phyloP scores from a whole-genome alignment of 2,329 filamentous ascomycete genomes.

The Diaporthe sp. region DNA sequence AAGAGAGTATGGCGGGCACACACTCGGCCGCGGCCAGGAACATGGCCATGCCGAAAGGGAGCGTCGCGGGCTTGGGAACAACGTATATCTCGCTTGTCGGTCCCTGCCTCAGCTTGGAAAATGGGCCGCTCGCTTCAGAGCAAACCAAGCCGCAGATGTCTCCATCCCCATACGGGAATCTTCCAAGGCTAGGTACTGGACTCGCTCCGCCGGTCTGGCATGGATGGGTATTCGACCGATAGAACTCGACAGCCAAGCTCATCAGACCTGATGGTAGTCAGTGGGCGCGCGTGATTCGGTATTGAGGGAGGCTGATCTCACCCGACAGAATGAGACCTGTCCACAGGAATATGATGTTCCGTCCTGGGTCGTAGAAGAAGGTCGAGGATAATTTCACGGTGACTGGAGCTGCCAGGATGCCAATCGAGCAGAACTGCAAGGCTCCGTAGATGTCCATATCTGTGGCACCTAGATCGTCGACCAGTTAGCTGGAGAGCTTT shows the following conservation, averaged over 20 bases:
- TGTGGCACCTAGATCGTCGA: conserved; percentile 64
- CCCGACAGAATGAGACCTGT: conserved; percentile 72
- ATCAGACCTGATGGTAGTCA: conserved; percentile 61
- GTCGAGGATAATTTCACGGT: conserved; percentile 73
- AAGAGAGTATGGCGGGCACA: conserved; percentile 73
- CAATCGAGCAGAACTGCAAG: conserved; percentile 77
- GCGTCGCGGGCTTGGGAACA: conserved; percentile 67
- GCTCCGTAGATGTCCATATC: conserved; percentile 79
- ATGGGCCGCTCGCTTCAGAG: conserved; percentile 60
- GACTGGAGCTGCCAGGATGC: conserved; percentile 74
- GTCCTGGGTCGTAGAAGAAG: conserved; percentile 74
- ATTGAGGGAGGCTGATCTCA: conserved; percentile 45
- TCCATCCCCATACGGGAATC: conserved; percentile 60
- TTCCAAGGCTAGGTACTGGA: conserved; percentile 56
- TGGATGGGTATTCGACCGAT: conserved; percentile 57
- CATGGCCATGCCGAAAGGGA: conserved; percentile 72
- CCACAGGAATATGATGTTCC: conserved; percentile 78
- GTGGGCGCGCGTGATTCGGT: neutral
- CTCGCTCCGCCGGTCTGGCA: neutral
- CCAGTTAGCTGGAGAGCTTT: neutral
- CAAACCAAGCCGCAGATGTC: conserved; percentile 64
- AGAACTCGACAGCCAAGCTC: conserved; percentile 76
- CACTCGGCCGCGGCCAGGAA: conserved; percentile 75
- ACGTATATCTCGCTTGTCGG: conserved; percentile 74
- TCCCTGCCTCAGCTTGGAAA: conserved; percentile 67